Evolutionary conservation across 805 yeast species (phyloP).

Genomic region (Sugiyamaella floridensis): DNA sequence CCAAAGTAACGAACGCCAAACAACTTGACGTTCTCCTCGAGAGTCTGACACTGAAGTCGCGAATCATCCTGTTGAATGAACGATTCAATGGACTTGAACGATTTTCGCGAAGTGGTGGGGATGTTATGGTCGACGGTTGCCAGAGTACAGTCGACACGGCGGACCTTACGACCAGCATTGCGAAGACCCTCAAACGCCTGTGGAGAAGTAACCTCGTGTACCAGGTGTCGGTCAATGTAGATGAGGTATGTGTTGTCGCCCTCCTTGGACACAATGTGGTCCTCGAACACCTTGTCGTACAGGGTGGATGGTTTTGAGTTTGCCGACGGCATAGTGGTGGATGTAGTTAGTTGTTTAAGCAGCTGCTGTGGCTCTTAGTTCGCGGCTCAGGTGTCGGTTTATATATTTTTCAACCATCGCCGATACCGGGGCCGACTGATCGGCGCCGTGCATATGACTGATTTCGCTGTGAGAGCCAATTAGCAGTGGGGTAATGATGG

Average conservation of each 20-base stretch:
- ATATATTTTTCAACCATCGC: not conserved
- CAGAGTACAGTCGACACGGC: constrained; percentile 86
- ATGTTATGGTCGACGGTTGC: constrained; percentile 97
- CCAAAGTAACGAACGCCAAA: constrained; percentile 91
- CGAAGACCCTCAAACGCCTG: constrained; percentile 96
- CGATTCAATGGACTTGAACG: constrained; percentile 63
- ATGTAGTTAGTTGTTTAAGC: too few relatives aligned
- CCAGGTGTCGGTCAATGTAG: constrained; percentile 94
- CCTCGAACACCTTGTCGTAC: constrained; percentile 94
- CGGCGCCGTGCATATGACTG: not conserved
- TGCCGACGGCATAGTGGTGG: constrained; percentile 8
- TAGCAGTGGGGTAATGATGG: not conserved
- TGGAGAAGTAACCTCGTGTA: constrained; percentile 98
- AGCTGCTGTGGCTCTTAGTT: not conserved
- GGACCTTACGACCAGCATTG: constrained; percentile 79
- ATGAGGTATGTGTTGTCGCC: constrained; percentile 76
- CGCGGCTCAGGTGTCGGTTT: not conserved
- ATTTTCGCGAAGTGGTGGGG: constrained; percentile 83
- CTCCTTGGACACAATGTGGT: constrained; percentile 86
- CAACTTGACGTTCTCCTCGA: constrained; percentile 86
- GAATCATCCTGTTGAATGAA: constrained; percentile 90
- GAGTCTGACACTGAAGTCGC: constrained; percentile 81
- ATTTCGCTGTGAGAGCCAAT: not conserved
- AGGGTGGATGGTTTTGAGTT: constrained; percentile 43
- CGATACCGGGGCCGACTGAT: not conserved